Evolutionary conservation across 495 filamentous ascomycete species (phyloP).

Genomic region (Viridothelium virens): DNA sequence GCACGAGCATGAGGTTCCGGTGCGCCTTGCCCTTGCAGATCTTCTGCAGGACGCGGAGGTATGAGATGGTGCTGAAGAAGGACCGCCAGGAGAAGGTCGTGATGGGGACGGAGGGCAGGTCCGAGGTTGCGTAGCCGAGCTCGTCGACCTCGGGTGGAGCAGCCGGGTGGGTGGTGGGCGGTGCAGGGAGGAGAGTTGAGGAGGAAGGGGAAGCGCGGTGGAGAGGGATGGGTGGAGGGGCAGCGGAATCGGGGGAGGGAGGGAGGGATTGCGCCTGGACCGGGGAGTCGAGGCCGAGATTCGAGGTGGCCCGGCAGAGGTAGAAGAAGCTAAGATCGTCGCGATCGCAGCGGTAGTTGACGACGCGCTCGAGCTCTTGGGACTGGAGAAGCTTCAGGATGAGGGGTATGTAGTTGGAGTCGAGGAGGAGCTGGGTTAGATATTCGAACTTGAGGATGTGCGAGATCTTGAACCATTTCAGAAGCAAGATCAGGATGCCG

Average conservation of each 20-base stretch:
- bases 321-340: constrained; percentile 79
- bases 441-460: constrained; percentile 96
- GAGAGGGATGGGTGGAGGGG: constrained; percentile 65
- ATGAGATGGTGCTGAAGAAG: constrained; percentile 89
- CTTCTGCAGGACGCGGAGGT: constrained; percentile 92
- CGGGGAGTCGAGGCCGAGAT: constrained; percentile 30
- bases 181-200: constrained; percentile 12
- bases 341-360: constrained; percentile 77
- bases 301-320: constrained; percentile 54
- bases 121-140: constrained; percentile 59
- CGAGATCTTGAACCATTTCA: constrained; percentile 96
- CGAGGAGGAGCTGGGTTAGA: constrained; percentile 81
- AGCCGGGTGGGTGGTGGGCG: constrained; percentile 11
- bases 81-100: constrained; percentile 87
- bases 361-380: constrained; percentile 80
- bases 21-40: constrained; percentile 91
- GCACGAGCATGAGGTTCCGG: constrained; percentile 82
- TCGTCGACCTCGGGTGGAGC: constrained; percentile 80
- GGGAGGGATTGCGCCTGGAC: constrained; percentile 35
- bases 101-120: constrained; percentile 65
- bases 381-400: constrained; percentile 87
- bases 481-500: constrained; percentile 68
- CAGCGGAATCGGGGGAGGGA: constrained; percentile 48
- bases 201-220: constrained; percentile 32
- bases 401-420: constrained; percentile 87